phyloP scores from a whole-genome alignment of 768 basidiomycete species.

The Tulasnella sp. region DNA sequence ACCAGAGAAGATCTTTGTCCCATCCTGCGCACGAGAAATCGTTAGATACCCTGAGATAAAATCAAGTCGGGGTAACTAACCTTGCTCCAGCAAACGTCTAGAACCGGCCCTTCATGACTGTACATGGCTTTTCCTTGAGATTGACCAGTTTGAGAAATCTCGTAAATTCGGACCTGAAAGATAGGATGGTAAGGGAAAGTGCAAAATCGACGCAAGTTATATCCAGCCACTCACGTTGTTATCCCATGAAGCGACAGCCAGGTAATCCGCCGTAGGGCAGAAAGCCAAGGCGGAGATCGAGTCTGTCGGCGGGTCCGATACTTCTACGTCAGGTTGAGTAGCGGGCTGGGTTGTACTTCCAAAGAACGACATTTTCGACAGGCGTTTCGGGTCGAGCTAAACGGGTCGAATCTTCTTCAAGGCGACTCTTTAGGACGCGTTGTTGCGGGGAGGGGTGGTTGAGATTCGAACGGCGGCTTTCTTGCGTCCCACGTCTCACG shows the following conservation, averaged over 20 bases:
- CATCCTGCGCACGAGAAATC: constrained; percentile 48
- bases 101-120: constrained; percentile 79
- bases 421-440: background rate
- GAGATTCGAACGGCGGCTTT: background rate
- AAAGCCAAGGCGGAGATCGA: constrained; percentile 81
- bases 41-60: constrained; percentile 4
- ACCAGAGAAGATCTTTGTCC: constrained; percentile 82
- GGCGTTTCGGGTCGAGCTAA: background rate
- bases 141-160: constrained; percentile 69
- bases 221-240: constrained; percentile 3
- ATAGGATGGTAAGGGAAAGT: constrained; percentile 21
- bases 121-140: constrained; percentile 88
- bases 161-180: constrained; percentile 79
- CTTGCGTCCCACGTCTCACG: background rate
- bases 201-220: background rate
- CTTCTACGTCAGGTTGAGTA: constrained; percentile 52
- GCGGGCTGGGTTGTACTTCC: background rate
- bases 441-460: background rate
- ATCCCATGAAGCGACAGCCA: constrained; percentile 87
- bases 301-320: constrained; percentile 72
- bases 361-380: constrained; percentile 25
- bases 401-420: background rate
- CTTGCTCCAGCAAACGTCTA: constrained; percentile 87
- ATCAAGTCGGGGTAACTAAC: constrained; percentile 38
- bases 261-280: constrained; percentile 75